These are phyloP conservation scores for Dalbergia oliveri DNA, from an alignment of 306 rosid genomes.

Conservation along the genomic window DNA sequence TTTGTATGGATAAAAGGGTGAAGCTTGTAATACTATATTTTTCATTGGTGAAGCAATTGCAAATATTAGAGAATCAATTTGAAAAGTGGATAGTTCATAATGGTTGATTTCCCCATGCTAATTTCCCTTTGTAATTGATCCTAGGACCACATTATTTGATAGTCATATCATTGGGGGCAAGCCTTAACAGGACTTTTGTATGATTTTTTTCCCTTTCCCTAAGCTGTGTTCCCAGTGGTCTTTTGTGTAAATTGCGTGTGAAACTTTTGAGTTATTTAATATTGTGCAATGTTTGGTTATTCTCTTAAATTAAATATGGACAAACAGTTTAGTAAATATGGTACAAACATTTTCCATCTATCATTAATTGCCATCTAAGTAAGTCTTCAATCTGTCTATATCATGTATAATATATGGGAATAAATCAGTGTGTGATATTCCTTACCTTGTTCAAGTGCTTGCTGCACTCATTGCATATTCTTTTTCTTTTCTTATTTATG, in stretches of 20 bases:
- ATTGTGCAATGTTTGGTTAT: not conserved
- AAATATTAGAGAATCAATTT: not conserved
- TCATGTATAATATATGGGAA: not conserved
- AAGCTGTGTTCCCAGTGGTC: not conserved
- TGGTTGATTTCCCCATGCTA: not conserved
- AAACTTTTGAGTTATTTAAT: not conserved
- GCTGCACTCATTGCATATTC: not conserved
- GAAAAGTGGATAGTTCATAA: constrained; percentile 13
- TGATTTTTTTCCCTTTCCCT: not conserved
- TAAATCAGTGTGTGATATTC: not conserved
- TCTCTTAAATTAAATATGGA: constrained; percentile 6
- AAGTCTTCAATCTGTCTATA: not conserved
- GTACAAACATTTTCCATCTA: not conserved
- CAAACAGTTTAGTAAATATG: not conserved
- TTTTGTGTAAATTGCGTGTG: constrained; percentile 5
- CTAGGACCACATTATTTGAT: not conserved
- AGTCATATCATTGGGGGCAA: not conserved
- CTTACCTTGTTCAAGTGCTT: not conserved
- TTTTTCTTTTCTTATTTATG: not conserved
- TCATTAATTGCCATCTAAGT: not conserved
- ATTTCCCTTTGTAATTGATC: constrained; percentile 22
- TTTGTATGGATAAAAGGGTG: constrained; percentile 11
- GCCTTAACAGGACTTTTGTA: not conserved
- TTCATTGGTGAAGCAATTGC: not conserved
- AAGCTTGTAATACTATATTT: not conserved